A percentile compares a stretch with the other conserved stretches of the same genome.
phyloP scores from a whole-genome alignment of 345 rosid species.

The Hibiscus syriacus region DNA sequence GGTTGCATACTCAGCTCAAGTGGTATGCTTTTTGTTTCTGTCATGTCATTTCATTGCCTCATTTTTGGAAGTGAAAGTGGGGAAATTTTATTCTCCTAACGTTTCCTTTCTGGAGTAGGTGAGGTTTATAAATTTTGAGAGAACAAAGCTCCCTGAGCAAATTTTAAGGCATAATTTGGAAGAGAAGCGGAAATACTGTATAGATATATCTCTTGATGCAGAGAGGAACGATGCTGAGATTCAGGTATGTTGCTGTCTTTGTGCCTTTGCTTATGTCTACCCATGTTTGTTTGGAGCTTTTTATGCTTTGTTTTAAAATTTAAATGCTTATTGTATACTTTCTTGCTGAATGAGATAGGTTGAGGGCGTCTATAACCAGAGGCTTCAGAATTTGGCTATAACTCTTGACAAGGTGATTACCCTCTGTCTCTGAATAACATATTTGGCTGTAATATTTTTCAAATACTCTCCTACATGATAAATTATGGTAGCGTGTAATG shows the following conservation, averaged over 20 bases:
- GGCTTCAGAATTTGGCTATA: constrained; percentile 97
- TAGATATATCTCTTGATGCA: constrained; percentile 68
- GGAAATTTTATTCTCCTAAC: constrained; percentile 2
- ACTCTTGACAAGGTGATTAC: constrained; percentile 92
- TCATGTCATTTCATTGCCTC: neutral
- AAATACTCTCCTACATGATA: neutral
- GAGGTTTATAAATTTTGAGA: constrained; percentile 90
- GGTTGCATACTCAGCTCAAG: constrained; percentile 89
- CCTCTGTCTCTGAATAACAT: constrained; percentile 2
- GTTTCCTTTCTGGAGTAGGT: constrained; percentile 51
- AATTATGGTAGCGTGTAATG: neutral
- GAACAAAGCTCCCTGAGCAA: constrained; percentile 93
- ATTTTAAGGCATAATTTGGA: constrained; percentile 86
- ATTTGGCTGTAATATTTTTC: neutral
- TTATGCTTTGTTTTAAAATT: constrained; percentile 8
- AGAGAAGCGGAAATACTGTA: constrained; percentile 80
- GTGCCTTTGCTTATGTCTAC: neutral
- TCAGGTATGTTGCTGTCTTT: constrained; percentile 50
- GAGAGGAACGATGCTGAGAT: constrained; percentile 98
- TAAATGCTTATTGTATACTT: constrained; percentile 18
- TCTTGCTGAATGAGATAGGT: constrained; percentile 50
- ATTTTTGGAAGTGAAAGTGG: neutral
- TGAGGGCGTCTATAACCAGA: constrained; percentile 98
- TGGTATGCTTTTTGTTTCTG: constrained; percentile 46
- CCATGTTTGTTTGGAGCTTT: neutral